Evolutionary conservation across 148 eudicot genomes (phyloP), one percentile per base, ranked within the genome.

Genomic region (Cornus florida): DNA sequence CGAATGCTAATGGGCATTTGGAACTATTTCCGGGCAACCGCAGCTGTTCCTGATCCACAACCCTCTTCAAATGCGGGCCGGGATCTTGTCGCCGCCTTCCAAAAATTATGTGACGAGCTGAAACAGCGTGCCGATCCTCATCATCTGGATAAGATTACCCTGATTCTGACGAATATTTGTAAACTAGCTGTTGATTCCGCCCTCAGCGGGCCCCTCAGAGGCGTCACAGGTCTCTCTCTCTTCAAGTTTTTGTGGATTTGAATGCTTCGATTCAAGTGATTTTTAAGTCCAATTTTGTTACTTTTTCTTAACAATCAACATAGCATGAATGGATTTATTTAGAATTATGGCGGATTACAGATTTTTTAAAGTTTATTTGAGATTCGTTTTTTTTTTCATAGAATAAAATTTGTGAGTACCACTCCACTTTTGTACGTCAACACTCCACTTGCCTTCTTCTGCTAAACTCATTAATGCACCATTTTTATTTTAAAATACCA

Each of bases 181-280:
- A 82, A 80, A 41, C 77, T 82, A 39, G 81, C 87, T 67, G 79
- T 84, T 20, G 81, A 84, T 32, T 81, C 84, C 22, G 83, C 89
- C 74, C 71, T 81, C n/a, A 23, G 70, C 12, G 87, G 84, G 38
- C 77, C 89, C 66, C 85, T 84, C 38, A 84, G 81, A 77, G 78
- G 83, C 78, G 72, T 80, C 19, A 68, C 68, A 13, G 81, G 84
- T 83, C 16, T 10, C 59, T 74, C 32, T 33, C 48, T 78, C 28
- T 33, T 70, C 48, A 9, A 43, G 8, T 6, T 43, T 43, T 43
- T 6, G 48, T 43, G 48, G 10, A 6, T 43, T 73, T 22, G 39
- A 6, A 17, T 77, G 0, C 69, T n/a, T 78, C 6, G 64, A 0
- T 46, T 7, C 28, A 39, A 1, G 67, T 76, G 22, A 6, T 4